A percentile compares a stretch with the other conserved stretches of the same genome.
These are phyloP conservation scores for Xylaria curta DNA, from an alignment of 495 filamentous ascomycete genomes.

Conservation along the genomic window DNA sequence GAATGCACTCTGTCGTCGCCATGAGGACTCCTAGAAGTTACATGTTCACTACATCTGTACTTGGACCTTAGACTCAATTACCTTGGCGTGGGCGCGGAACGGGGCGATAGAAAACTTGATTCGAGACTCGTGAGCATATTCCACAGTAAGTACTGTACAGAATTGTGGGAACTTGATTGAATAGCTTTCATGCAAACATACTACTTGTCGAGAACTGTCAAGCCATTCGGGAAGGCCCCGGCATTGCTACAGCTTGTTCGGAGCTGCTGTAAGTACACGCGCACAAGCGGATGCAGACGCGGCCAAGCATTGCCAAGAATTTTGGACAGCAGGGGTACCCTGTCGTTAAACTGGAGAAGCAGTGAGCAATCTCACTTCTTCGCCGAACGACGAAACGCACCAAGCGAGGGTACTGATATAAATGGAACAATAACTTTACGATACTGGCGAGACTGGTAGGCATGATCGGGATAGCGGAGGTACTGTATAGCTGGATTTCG, in stretches of 20 bases:
- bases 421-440: conserved; percentile 4
- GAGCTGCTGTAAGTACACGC: conserved; percentile 3
- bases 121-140: not conserved
- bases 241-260: not conserved
- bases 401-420: not conserved
- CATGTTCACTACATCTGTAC: not conserved
- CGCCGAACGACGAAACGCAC: conserved; percentile 1
- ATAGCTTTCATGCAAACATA: conserved; percentile 11
- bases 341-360: not conserved
- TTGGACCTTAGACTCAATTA: not conserved
- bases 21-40: not conserved
- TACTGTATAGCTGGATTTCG: not conserved
- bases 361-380: conserved; percentile 5
- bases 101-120: conserved; percentile 12
- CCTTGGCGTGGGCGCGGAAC: not conserved
- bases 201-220: no score
- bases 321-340: not conserved
- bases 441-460: not conserved
- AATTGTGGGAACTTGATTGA: conserved; percentile 1
- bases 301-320: conserved; percentile 21
- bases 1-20: not conserved
- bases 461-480: not conserved
- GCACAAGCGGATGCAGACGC: conserved; percentile 26
- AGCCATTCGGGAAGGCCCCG: conserved; percentile 13
- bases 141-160: not conserved